These are phyloP conservation scores for Thuidium tamariscinum DNA, from an alignment of 225 moss, liverwort and hornwort species.

Conservation along the genomic window DNA sequence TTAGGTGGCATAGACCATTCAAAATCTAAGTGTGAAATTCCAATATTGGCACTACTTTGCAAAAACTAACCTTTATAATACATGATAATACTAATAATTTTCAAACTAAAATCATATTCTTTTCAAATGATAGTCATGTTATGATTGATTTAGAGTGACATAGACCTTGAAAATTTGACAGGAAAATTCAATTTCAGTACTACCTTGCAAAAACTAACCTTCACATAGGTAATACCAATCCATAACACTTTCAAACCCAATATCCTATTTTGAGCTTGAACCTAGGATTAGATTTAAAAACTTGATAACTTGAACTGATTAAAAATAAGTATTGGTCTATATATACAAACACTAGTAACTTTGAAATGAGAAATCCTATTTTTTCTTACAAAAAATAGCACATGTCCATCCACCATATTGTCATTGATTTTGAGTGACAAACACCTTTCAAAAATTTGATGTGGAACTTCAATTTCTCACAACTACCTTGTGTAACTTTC, in stretches of 20 bases:
- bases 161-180: not conserved
- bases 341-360: not conserved
- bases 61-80: rapidly evolving
- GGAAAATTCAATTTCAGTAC: not conserved
- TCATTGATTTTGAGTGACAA: too few relatives aligned
- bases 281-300: not conserved
- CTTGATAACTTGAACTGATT: not conserved
- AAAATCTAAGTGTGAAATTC: not conserved
- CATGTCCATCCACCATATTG: not conserved
- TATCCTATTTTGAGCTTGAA: not conserved
- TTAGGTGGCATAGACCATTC: rapidly evolving
- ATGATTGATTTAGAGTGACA: not conserved
- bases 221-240: not conserved
- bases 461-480: not conserved
- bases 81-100: not conserved
- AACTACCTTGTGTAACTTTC: not conserved
- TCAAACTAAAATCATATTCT: not conserved
- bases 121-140: not conserved
- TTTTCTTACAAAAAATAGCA: too few relatives aligned
- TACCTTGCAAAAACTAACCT: not conserved
- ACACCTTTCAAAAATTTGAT: not conserved
- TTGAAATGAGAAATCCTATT: not conserved
- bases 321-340: not conserved
- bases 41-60: too few relatives aligned
- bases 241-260: not conserved